phyloP scores from a whole-genome alignment of 176 grass and related monocot species.

The Oryza brachyantha region DNA sequence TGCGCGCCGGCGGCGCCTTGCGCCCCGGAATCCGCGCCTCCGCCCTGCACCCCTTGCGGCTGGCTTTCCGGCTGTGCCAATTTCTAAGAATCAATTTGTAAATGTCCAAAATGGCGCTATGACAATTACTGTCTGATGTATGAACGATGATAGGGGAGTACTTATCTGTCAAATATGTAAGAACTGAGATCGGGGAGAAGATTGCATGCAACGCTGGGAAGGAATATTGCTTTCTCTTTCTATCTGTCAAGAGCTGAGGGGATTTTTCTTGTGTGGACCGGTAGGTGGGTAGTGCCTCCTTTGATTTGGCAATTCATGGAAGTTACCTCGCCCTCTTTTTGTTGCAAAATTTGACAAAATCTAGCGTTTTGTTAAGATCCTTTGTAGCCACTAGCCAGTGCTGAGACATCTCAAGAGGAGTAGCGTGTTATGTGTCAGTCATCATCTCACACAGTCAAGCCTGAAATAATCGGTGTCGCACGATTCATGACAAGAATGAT shows the following conservation, averaged over 20 bases:
- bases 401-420: not conserved
- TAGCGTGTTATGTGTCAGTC: not conserved
- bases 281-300: not conserved
- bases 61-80: no score
- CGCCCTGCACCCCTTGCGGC: no score
- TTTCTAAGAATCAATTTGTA: no score
- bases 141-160: no score
- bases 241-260: not conserved
- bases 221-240: no score
- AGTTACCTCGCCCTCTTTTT: not conserved
- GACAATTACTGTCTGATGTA: no score
- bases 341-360: not conserved
- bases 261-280: not conserved
- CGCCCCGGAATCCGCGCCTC: no score
- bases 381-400: not conserved
- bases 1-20: no score
- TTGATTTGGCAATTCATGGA: not conserved
- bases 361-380: not conserved
- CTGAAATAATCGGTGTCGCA: not conserved
- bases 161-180: no score
- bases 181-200: not conserved
- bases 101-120: no score
- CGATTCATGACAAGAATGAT: no score
- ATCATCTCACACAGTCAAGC: not conserved
- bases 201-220: not conserved